Conservation (phyloP, 805 yeast species). For the Suhomyces pyralidae region DNA sequence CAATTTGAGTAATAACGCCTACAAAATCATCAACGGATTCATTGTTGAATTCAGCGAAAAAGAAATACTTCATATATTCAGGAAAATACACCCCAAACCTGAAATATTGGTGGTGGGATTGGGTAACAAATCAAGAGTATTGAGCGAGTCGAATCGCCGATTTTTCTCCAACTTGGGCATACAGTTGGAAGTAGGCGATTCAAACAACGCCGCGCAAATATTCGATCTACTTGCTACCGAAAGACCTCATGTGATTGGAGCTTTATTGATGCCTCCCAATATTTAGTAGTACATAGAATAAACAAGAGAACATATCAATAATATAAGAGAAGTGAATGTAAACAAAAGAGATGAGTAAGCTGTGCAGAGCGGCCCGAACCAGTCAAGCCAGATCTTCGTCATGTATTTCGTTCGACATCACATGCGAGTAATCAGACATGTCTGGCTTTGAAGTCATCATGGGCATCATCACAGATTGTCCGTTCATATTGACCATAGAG, state of each 20-base stretch:
- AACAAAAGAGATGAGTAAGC: neutral
- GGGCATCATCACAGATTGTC: constrained; percentile 11
- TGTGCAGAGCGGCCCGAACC: neutral
- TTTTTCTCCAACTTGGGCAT: constrained; percentile 58
- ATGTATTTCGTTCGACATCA: neutral
- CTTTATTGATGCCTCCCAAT: constrained; percentile 68
- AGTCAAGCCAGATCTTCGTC: constrained; percentile 2
- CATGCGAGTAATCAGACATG: neutral
- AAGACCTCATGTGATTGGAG: constrained; percentile 71
- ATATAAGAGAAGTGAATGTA: neutral
- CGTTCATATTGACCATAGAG: constrained; percentile 8
- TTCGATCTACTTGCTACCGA: constrained; percentile 79
- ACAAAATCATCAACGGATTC: constrained; percentile 45
- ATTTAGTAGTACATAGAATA: constrained; percentile 25
- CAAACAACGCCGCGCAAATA: constrained; percentile 59
- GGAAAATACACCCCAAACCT: constrained; percentile 68
- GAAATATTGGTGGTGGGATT: constrained; percentile 71
- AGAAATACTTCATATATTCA: constrained; percentile 47
- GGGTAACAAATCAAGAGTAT: constrained; percentile 61
- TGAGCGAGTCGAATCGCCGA: constrained; percentile 53
- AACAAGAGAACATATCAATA: neutral
- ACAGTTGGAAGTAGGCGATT: constrained; percentile 66
- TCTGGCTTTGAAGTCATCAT: constrained; percentile 4
- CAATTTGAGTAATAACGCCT: constrained; percentile 45
- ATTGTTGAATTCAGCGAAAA: constrained; percentile 49